Conservation (phyloP, 169 alveolate species). For the Plasmodium knowlesi region DNA sequence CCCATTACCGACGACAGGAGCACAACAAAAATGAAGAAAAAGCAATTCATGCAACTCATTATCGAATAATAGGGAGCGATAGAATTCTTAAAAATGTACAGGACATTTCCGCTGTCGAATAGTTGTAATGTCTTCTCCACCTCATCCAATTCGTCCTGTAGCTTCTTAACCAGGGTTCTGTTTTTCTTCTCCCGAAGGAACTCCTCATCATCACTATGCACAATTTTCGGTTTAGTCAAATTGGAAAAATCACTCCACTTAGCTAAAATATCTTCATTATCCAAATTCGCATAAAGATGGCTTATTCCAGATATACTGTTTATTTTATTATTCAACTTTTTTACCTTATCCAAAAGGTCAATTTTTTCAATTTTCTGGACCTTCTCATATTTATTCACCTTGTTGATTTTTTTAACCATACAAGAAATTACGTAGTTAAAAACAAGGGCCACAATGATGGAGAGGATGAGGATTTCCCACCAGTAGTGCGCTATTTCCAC, state of each 20-base stretch:
- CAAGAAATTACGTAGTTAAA: conserved; percentile 53
- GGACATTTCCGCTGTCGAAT: conserved; percentile 20
- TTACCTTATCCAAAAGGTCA: conserved; percentile 36
- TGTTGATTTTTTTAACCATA: conserved; percentile 25
- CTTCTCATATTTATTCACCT: conserved; percentile 20
- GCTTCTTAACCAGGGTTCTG: background rate
- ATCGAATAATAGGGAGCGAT: conserved; percentile 51
- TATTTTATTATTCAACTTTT: conserved; percentile 12
- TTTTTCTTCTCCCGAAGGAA: conserved; percentile 54
- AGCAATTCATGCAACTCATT: conserved; percentile 44
- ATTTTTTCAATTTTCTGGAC: conserved; percentile 38
- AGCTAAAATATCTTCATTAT: background rate
- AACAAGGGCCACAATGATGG: conserved; percentile 28
- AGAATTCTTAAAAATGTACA: conserved; percentile 44
- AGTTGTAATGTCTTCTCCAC: conserved; percentile 12
- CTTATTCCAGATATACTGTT: background rate
- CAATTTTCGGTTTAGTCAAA: conserved; percentile 55
- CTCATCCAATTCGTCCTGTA: conserved; percentile 38
- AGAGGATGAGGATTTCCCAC: conserved; percentile 32
- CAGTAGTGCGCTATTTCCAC: conserved; percentile 38
- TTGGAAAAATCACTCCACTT: background rate
- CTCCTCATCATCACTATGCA: conserved; percentile 73
- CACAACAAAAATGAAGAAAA: conserved; percentile 59
- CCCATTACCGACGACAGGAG: conserved; percentile 52
- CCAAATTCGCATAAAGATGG: background rate